These are phyloP conservation scores for Colletotrichum shisoi DNA, from an alignment of 2,329 filamentous ascomycete species.

Conservation along the genomic window DNA sequence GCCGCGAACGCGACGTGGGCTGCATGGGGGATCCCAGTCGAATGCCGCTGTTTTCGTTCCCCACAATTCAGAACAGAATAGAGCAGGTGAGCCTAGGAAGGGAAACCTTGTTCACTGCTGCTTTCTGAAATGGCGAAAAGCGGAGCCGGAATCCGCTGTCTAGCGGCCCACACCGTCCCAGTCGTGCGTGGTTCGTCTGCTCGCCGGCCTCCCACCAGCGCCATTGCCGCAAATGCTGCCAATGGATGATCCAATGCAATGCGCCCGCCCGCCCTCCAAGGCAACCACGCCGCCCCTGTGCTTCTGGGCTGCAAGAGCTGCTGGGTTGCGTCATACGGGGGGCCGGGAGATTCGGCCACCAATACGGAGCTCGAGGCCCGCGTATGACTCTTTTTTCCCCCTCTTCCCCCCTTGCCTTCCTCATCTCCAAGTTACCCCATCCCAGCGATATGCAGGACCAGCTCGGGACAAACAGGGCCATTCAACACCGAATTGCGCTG, in stretches of 20 bases:
- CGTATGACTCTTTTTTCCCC: conserved; percentile 13
- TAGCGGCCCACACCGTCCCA: neutral
- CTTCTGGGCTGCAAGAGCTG: conserved; percentile 25
- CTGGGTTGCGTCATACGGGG: conserved; percentile 33
- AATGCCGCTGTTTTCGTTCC: conserved; percentile 22
- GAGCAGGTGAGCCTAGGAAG: conserved; percentile 30
- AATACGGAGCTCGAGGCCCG: conserved; percentile 21
- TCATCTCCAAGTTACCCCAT: conserved; percentile 21
- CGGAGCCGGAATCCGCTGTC: conserved; percentile 10
- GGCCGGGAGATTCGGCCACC: conserved; percentile 31
- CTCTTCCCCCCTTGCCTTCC: conserved; percentile 1
- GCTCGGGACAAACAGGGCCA: conserved; percentile 6
- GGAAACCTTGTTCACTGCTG: conserved; percentile 38
- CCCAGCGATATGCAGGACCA: conserved; percentile 20
- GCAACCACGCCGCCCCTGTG: conserved; percentile 17
- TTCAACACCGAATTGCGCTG: conserved; percentile 7
- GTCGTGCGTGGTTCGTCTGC: conserved; percentile 9
- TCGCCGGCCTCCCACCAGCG: conserved; percentile 19
- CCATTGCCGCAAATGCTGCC: conserved; percentile 18
- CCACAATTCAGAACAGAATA: conserved; percentile 31
- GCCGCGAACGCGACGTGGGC: conserved; percentile 13
- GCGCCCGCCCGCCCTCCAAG: conserved; percentile 9
- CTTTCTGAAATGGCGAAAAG: conserved; percentile 18
- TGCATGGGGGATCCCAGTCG: conserved; percentile 34
- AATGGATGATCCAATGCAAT: neutral